Evolutionary conservation across 805 yeast genomes (phyloP), one percentile per base, ranked within the genome.

Genomic region (Suhomyces sp.): DNA sequence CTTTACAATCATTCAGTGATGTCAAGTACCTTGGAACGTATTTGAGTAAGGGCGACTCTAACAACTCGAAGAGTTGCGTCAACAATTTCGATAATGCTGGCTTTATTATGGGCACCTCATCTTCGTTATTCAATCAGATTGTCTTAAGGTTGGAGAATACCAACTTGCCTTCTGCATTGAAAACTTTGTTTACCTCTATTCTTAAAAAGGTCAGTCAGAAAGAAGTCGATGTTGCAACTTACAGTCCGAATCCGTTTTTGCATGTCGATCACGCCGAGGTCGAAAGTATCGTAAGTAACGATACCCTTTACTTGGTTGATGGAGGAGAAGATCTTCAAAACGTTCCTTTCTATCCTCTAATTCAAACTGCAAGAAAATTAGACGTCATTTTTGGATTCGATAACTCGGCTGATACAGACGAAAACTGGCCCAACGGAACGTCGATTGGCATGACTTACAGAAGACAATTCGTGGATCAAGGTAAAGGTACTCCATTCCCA

Each of bases 301-400:
- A 69, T 9, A 65, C 74, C 1, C 62, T 75, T 42, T 69, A 54
- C 55, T 62, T 75, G 47, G 78, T 72, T 1, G 79, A 75, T 53
- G 79, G 79, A 5, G 76, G 78, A 24, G 77, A 73, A 61, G 79
- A 74, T 56, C 55, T 54, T n/a, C 78, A 74, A 51, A 73, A 73
- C 47, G 64, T 75, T 8, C 78, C 79, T 3, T 60, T 74, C 17
- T 67, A 69, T 52, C 79, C 79, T 9, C 66, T 74, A 55, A 66
- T 74, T 36, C 78, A 74, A 58, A 60, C 62, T 1, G 59, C 60
- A 22, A 63, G 79, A 53, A 60, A 58, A 6, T 63, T 73, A n/a
- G 79, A 75, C 49, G 70, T 73, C 19, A 70, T 75, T 17, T 73
- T 75, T 58, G 78, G 75, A 1, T 75, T 62, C 54, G 79, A 75